Evolutionary conservation across 2,329 filamentous ascomycete genomes (phyloP).

Genomic region (Hirsutella minnesotensis): DNA sequence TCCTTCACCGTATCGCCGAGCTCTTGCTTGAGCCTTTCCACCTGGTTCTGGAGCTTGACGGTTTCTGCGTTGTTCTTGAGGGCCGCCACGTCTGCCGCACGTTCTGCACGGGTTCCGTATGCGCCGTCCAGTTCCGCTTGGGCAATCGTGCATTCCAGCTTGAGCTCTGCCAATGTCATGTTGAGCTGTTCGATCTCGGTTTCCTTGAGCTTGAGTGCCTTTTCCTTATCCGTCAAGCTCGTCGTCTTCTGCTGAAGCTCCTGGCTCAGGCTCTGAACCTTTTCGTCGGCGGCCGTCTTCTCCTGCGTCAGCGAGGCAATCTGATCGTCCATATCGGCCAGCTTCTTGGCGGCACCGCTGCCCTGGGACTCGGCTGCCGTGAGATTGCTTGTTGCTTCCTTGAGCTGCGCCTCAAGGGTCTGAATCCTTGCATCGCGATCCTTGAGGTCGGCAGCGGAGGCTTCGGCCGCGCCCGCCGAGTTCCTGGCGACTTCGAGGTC

Average conservation of each 20-base stretch:
- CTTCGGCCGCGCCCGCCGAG: conserved; percentile 11
- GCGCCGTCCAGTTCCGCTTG: conserved; percentile 51
- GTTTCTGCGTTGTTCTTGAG: conserved; percentile 36
- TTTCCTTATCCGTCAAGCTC: conserved; percentile 21
- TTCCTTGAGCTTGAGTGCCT: conserved; percentile 35
- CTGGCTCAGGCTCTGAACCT: conserved; percentile 14
- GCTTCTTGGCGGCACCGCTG: conserved; percentile 21
- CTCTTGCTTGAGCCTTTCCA: conserved; percentile 38
- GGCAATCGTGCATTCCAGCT: conserved; percentile 49
- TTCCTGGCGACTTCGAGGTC: conserved; percentile 30
- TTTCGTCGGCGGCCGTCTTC: conserved; percentile 15
- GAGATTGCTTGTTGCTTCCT: conserved; percentile 8
- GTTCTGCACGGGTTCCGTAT: conserved; percentile 46
- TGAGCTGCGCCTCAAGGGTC: conserved; percentile 21
- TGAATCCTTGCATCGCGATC: conserved; percentile 26
- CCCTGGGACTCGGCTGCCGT: conserved; percentile 23
- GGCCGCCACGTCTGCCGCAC: conserved; percentile 45
- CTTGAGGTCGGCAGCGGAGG: conserved; percentile 14
- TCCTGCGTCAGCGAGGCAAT: conserved; percentile 17
- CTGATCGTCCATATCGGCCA: conserved; percentile 18
- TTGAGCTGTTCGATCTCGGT: conserved; percentile 38
- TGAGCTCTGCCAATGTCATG: conserved; percentile 42
- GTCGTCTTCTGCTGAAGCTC: conserved; percentile 10
- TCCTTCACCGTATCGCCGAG: conserved; percentile 38
- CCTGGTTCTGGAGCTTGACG: conserved; percentile 31